phyloP scores from a whole-genome alignment of 495 filamentous ascomycete genomes.

The Podospora pseudocomata region DNA sequence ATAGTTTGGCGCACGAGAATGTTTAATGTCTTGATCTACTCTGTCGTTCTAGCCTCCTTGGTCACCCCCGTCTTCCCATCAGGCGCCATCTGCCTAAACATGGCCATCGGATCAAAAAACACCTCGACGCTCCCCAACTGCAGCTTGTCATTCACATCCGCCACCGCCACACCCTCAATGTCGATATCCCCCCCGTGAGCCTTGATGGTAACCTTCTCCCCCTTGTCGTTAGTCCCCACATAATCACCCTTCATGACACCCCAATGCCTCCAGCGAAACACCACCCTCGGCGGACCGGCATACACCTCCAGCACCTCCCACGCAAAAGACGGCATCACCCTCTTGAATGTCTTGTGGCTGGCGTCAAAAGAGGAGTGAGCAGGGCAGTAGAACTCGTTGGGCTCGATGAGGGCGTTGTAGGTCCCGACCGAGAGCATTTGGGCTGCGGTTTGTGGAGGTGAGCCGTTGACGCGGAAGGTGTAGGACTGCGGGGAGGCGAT shows the following conservation, averaged over 20 bases:
- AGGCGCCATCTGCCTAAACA: constrained; percentile 61
- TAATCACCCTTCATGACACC: constrained; percentile 63
- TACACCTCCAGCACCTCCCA: constrained; percentile 69
- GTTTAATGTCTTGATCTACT: not conserved
- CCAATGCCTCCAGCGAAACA: constrained; percentile 64
- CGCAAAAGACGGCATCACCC: constrained; percentile 66
- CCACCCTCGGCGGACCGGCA: constrained; percentile 55
- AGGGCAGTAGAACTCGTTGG: constrained; percentile 61
- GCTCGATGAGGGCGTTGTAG: constrained; percentile 62
- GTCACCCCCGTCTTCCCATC: constrained; percentile 17
- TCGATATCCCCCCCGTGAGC: constrained; percentile 50
- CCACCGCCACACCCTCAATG: constrained; percentile 53
- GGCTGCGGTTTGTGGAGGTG: constrained; percentile 50
- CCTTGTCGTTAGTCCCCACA: constrained; percentile 55
- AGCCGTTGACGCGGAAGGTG: constrained; percentile 60
- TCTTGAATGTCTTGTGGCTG: constrained; percentile 65
- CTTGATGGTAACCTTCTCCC: constrained; percentile 57
- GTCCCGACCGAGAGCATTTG: constrained; percentile 65
- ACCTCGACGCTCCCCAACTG: constrained; percentile 55
- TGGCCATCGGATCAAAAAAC: constrained; percentile 61
- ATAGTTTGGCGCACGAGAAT: not conserved
- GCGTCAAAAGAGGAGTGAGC: constrained; percentile 53
- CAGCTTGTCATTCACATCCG: constrained; percentile 56
- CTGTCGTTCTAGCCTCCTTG: constrained; percentile 8
- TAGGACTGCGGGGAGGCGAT: constrained; percentile 51